These are phyloP conservation scores for Yamadazyma paraphyllophila DNA, from an alignment of 805 yeast species.

Conservation along the genomic window DNA sequence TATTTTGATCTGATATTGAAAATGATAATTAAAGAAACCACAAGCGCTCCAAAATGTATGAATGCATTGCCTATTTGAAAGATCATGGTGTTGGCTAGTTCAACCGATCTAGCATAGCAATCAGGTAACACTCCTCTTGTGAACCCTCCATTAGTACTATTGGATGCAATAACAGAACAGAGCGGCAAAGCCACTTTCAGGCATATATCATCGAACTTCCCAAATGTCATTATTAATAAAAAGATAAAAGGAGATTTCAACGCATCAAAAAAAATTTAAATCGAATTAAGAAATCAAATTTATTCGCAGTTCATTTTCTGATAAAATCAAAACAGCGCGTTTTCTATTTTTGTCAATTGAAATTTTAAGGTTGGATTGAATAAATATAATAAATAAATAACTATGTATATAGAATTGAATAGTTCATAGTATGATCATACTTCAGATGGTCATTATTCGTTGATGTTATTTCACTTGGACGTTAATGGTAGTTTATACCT, in stretches of 20 bases:
- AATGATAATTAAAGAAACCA: constrained; percentile 64
- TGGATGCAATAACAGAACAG: constrained; percentile 70
- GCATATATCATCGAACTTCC: constrained; percentile 64
- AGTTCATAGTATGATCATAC: too few species aligned
- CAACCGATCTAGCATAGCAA: constrained; percentile 85
- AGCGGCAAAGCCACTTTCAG: constrained; percentile 69
- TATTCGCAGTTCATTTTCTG: background rate
- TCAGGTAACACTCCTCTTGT: constrained; percentile 65
- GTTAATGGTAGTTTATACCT: constrained; percentile 12
- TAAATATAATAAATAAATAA: background rate
- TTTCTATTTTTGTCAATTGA: background rate
- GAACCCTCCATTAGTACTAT: constrained; percentile 28
- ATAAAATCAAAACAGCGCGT: constrained; percentile 2
- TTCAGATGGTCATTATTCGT: too few species aligned
- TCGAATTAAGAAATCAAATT: background rate
- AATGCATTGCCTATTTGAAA: constrained; percentile 88
- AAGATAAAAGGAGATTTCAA: background rate
- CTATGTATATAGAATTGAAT: too few species aligned
- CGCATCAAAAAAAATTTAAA: background rate
- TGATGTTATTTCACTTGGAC: too few species aligned
- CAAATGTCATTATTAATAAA: constrained; percentile 61
- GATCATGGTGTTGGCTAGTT: constrained; percentile 85
- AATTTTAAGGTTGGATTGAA: background rate
- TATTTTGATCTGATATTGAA: constrained; percentile 79
- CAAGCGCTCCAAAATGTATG: constrained; percentile 72